Evolutionary conservation across 1,284 basidiomycete species (phyloP).

Genomic region (Pseudozyma hubeiensis): DNA sequence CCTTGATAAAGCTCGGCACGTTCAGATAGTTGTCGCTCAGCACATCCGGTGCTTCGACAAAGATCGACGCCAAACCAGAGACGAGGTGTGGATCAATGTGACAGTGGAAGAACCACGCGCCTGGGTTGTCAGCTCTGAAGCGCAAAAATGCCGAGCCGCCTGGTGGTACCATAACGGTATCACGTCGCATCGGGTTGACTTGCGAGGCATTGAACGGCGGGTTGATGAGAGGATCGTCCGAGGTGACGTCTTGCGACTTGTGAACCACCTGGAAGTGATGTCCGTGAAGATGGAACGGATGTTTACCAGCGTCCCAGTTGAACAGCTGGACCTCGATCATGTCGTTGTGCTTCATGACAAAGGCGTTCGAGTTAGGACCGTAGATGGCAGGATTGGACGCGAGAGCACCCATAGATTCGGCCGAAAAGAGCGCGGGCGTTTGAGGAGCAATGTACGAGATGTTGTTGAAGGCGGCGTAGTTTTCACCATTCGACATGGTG

Average conservation of each 20-base stretch:
- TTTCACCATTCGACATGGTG: constrained; percentile 69
- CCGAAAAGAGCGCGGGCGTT: constrained; percentile 45
- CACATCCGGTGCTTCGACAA: constrained; percentile 78
- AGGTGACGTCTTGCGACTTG: constrained; percentile 78
- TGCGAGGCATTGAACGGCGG: constrained; percentile 80
- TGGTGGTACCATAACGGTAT: constrained; percentile 66
- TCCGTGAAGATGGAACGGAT: constrained; percentile 44
- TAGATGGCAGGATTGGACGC: constrained; percentile 68
- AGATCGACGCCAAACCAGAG: constrained; percentile 78
- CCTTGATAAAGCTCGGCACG: constrained; percentile 74
- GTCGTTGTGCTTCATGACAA: constrained; percentile 68
- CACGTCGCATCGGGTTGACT: constrained; percentile 69
- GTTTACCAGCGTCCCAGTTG: constrained; percentile 65
- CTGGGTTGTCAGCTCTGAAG: constrained; percentile 56
- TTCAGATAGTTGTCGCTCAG: constrained; percentile 70
- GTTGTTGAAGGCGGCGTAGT: constrained; percentile 70
- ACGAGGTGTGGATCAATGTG: constrained; percentile 70
- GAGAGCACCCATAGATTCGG: constrained; percentile 42
- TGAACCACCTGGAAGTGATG: constrained; percentile 72
- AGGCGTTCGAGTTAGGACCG: constrained; percentile 51
- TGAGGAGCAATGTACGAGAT: constrained; percentile 72
- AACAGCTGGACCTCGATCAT: constrained; percentile 58
- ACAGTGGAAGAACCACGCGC: constrained; percentile 61
- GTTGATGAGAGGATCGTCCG: constrained; percentile 81
- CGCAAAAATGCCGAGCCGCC: constrained; percentile 59